Conservation (phyloP, 1,139 yeast species). For the Lodderomyces parapsilosis region DNA sequence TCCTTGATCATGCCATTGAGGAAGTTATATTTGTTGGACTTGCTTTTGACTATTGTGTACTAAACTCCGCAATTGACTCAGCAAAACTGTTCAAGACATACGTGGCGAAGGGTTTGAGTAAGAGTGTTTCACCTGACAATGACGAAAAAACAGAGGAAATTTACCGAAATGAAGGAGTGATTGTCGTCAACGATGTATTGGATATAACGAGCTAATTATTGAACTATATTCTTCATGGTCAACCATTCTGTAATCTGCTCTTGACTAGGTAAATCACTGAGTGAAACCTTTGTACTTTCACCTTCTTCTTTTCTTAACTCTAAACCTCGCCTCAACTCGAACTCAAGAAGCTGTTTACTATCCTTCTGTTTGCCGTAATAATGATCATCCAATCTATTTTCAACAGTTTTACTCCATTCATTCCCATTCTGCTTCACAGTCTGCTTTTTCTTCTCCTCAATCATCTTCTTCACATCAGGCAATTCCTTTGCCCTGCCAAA, state of each 20-base stretch:
- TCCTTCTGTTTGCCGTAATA: slow-evolving; percentile 49
- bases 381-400: slow-evolving; percentile 18
- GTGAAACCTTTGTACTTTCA: not conserved
- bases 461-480: slow-evolving; percentile 65
- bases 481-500: slow-evolving; percentile 83
- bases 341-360: slow-evolving; percentile 13
- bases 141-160: slow-evolving; percentile 24
- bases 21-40: slow-evolving; percentile 76
- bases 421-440: slow-evolving; percentile 11
- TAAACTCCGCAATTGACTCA: slow-evolving; percentile 71
- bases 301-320: slow-evolving; percentile 1
- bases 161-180: slow-evolving; percentile 30
- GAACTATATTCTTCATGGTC: slow-evolving; percentile 39
- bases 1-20: slow-evolving; percentile 46
- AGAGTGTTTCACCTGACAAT: slow-evolving; percentile 35
- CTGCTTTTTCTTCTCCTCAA: slow-evolving; percentile 26
- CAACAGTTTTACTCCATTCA: slow-evolving; percentile 15
- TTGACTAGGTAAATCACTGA: slow-evolving; percentile 32
- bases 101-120: slow-evolving; percentile 55
- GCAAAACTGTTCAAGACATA: slow-evolving; percentile 52
- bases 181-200: slow-evolving; percentile 16
- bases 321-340: slow-evolving; percentile 22
- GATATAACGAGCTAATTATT: not conserved
- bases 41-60: slow-evolving; percentile 85
- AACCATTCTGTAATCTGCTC: slow-evolving; percentile 46